A percentile compares a stretch with the other conserved stretches of the same genome.
Evolutionary conservation across 2,329 filamentous ascomycete species (phyloP).

Genomic region (Parascedosporium putredinis): DNA sequence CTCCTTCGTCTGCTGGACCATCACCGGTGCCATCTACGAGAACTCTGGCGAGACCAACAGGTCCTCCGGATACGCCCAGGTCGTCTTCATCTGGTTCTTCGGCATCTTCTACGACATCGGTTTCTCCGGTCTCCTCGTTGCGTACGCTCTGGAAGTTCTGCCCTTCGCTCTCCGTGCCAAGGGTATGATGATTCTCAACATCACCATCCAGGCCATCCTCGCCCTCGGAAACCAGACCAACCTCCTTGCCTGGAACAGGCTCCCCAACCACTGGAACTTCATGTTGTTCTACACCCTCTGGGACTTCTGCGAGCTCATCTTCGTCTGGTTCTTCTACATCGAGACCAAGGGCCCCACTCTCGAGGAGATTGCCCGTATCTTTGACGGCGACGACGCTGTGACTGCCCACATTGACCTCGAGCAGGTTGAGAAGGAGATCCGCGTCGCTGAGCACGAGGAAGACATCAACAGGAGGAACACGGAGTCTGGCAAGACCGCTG

Average conservation of each 20-base stretch:
- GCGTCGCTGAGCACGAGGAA: slow-evolving; percentile 23
- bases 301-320: slow-evolving; percentile 48
- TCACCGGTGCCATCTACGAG: slow-evolving; percentile 42
- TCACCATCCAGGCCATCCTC: slow-evolving; percentile 50
- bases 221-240: slow-evolving; percentile 54
- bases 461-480: slow-evolving; percentile 18
- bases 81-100: slow-evolving; percentile 50
- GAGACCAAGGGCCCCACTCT: slow-evolving; percentile 63
- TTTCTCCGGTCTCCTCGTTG: slow-evolving; percentile 46
- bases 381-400: slow-evolving; percentile 55
- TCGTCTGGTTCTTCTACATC: slow-evolving; percentile 57
- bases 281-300: slow-evolving; percentile 57
- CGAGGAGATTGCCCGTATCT: slow-evolving; percentile 60
- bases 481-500: slow-evolving; percentile 14
- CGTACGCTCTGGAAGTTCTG: slow-evolving; percentile 48
- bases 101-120: slow-evolving; percentile 50
- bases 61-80: slow-evolving; percentile 40
- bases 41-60: slow-evolving; percentile 30
- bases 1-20: slow-evolving; percentile 39
- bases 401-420: slow-evolving; percentile 44
- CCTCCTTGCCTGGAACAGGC: slow-evolving; percentile 49
- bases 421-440: slow-evolving; percentile 45
- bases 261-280: slow-evolving; percentile 53
- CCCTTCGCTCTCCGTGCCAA: slow-evolving; percentile 48
- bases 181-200: slow-evolving; percentile 55